A percentile compares a stretch with the other conserved stretches of the same genome.
phyloP scores from a whole-genome alignment of 1,284 basidiomycete species.

The Moesziomyces antarcticus region DNA sequence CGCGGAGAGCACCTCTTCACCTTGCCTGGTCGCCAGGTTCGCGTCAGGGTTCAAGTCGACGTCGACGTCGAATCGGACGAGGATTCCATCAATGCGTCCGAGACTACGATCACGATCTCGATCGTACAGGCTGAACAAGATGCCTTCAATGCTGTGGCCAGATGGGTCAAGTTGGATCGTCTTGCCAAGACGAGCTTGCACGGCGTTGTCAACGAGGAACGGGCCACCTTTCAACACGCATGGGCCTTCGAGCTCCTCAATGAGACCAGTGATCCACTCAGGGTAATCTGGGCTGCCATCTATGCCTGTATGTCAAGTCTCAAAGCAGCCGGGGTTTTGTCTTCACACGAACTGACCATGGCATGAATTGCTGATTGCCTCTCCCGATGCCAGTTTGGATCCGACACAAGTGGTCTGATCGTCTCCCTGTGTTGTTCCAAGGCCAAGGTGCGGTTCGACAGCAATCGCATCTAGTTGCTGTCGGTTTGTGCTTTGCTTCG shows the following conservation, averaged over 20 bases:
- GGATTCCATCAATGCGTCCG: constrained; percentile 2
- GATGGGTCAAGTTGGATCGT: constrained; percentile 18
- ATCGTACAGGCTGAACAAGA: background rate
- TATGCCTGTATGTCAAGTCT: constrained; percentile 28
- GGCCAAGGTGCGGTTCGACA: background rate
- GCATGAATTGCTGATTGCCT: constrained; percentile 1
- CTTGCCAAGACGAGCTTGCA: constrained; percentile 37
- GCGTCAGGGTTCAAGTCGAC: constrained; percentile 2
- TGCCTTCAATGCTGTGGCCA: constrained; percentile 1
- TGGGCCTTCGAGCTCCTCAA: constrained; percentile 26
- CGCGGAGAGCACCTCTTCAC: constrained; percentile 12
- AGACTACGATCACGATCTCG: constrained; percentile 10
- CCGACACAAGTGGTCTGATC: constrained; percentile 32
- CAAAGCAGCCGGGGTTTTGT: background rate
- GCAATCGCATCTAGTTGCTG: constrained; percentile 10
- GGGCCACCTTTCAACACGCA: constrained; percentile 22
- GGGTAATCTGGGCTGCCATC: constrained; percentile 31
- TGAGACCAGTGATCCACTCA: background rate
- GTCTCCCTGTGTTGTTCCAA: constrained; percentile 12
- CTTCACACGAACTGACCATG: background rate
- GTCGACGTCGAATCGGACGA: constrained; percentile 3
- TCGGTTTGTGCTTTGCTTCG: constrained; percentile 32
- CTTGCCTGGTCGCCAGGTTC: constrained; percentile 6
- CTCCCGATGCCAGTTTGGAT: constrained; percentile 34
- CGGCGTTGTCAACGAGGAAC: constrained; percentile 40